A percentile compares a stretch with the other conserved stretches of the same genome.
Evolutionary conservation across 2,329 filamentous ascomycete species (phyloP).

Genomic region (Exophiala oligosperma): DNA sequence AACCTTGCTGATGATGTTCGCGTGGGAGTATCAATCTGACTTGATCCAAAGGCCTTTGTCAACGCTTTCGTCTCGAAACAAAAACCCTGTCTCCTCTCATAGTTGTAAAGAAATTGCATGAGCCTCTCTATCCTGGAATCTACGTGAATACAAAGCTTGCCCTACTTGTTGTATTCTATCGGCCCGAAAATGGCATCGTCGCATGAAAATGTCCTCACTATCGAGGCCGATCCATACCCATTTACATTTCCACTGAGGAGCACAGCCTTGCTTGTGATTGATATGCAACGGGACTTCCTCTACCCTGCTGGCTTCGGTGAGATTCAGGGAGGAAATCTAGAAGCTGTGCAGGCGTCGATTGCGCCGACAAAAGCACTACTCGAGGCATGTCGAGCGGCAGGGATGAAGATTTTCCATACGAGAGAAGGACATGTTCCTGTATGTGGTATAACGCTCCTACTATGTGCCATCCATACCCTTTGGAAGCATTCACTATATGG

Average conservation of each 20-base stretch:
- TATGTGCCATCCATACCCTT: no score
- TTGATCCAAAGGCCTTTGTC: no score
- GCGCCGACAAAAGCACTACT: conserved; percentile 44
- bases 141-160: not conserved
- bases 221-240: conserved; percentile 63
- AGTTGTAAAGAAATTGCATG: no score
- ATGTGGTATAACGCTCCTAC: no score
- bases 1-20: no score
- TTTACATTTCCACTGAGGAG: conserved; percentile 49
- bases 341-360: conserved; percentile 41
- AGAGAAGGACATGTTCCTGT: conserved; percentile 51
- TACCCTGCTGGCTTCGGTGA: conserved; percentile 52
- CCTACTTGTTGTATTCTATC: not conserved
- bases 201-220: conserved; percentile 73
- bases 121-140: no score
- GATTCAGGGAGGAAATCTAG: conserved; percentile 50
- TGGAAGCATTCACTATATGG: no score
- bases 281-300: conserved; percentile 55
- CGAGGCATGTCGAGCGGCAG: conserved; percentile 42
- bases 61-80: no score
- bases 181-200: conserved; percentile 28
- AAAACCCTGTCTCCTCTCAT: no score
- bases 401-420: conserved; percentile 51
- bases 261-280: conserved; percentile 53
- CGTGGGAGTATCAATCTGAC: no score